Evolutionary conservation across 2,329 filamentous ascomycete species (phyloP), one percentile per base, ranked within the genome.

Genomic region (Alternaria hordeiaustralica): DNA sequence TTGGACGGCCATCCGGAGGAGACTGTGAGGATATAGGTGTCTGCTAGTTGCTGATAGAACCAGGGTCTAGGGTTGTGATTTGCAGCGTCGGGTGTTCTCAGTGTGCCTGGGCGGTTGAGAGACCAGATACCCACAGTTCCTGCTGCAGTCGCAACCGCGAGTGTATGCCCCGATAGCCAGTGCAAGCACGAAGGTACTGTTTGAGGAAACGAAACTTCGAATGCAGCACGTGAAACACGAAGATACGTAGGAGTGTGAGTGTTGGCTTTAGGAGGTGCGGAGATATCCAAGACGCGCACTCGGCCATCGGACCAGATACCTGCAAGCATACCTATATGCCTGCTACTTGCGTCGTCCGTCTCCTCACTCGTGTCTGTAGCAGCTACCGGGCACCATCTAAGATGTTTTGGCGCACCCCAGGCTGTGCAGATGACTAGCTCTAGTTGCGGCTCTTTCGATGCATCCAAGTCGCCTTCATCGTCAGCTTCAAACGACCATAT

Each of bases 221-320:
- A 87, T 4, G 84, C 84, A 8, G 84, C 83, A 15, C 76, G 75
- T 4, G 80, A 72, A 28, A 87, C 74, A 62, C 82, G 80, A n/a
- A 84, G 75, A 61, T 81, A 80, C 5, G 68, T 64, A 13, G 74
- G 64, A 13, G 64, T 30, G 1, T 46, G 26, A 3, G 45, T 13
- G 7, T 55, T 63, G 12, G 30, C 55, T 41, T 54, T 64, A 59
- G 26, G 44, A 30, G 59, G 69, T 49, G 56, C 69, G 3, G 58
- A 69, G n/a, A 89, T 71, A 68, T 88, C 83, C 33, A 90, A 71
- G 5, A 90, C 81, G 60, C 87, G 81, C 5, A 87, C 76, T 50
- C 75, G 80, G 6, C 88, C 88, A 72, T 90, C 88, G n/a, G 81
- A 83, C 80, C 85, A 89, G 2, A 89, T 75, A 11, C 83, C 83